These are phyloP conservation scores for Euphorbia celastroides DNA, from an alignment of 441 rosid genomes.

Conservation along the genomic window DNA sequence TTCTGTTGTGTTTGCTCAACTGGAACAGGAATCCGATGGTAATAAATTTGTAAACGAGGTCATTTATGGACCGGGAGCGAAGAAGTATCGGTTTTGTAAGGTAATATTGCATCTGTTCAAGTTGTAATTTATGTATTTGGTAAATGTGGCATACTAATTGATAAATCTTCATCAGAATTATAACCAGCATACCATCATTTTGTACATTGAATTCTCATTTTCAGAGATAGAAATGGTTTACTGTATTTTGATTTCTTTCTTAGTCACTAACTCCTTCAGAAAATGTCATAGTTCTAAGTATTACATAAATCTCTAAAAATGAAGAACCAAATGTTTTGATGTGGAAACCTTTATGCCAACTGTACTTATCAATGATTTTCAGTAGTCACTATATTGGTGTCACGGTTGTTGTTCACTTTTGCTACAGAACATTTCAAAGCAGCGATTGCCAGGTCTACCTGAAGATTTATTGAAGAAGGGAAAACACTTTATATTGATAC, in stretches of 20 bases:
- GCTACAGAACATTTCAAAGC: constrained; percentile 66
- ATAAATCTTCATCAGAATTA: not conserved
- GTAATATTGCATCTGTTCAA: constrained; percentile 29
- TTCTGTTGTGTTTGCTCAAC: constrained; percentile 2
- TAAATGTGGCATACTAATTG: not conserved
- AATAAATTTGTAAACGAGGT: constrained; percentile 60
- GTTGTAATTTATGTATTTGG: not conserved
- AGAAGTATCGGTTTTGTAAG: constrained; percentile 78
- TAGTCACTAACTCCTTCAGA: no score
- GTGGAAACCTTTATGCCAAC: not conserved
- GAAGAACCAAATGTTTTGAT: constrained; percentile 2
- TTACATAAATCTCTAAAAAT: no score
- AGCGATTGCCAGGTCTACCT: constrained; percentile 54
- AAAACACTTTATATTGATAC: constrained; percentile 72
- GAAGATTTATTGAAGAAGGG: constrained; percentile 66
- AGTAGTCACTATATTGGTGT: not conserved
- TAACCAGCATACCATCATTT: not conserved
- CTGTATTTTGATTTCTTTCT: no score
- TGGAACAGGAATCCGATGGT: constrained; percentile 60
- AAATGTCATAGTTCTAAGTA: no score
- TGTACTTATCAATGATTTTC: constrained; percentile 8
- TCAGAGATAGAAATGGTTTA: not conserved
- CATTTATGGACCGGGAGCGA: constrained; percentile 62
- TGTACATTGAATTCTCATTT: not conserved
- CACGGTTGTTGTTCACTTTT: constrained; percentile 1